phyloP scores from a whole-genome alignment of 148 eudicot species.

The Spergularia bocconei region DNA sequence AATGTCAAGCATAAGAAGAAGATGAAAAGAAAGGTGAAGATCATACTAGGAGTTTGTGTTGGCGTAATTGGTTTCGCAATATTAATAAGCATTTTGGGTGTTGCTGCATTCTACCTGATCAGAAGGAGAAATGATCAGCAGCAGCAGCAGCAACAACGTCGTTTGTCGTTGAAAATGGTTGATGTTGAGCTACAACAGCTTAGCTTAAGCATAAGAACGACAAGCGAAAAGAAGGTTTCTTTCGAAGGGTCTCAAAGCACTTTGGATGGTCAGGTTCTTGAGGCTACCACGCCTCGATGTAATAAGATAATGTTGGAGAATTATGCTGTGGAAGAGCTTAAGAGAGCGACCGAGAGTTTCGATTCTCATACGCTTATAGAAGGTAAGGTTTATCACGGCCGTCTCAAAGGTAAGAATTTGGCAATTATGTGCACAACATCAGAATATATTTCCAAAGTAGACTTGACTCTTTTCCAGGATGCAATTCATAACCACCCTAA shows the following conservation, averaged over 20 bases:
- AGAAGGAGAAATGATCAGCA: constrained; percentile 25
- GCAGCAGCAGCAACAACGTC: constrained; percentile 11
- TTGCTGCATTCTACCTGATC: constrained; percentile 34
- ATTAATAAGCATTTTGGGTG: constrained; percentile 26
- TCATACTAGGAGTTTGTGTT: constrained; percentile 34
- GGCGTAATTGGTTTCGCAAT: constrained; percentile 29
- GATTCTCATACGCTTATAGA: constrained; percentile 53
- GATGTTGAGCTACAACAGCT: constrained; percentile 62
- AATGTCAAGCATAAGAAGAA: constrained; percentile 19
- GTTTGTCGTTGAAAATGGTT: constrained; percentile 29
- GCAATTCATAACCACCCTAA: constrained; percentile 61
- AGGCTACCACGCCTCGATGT: constrained; percentile 35
- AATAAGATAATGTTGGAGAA: constrained; percentile 43
- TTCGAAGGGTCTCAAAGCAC: constrained; percentile 70
- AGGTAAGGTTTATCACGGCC: constrained; percentile 62
- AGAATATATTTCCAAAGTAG: constrained; percentile 47
- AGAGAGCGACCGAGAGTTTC: constrained; percentile 67
- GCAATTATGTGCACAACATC: constrained; percentile 50
- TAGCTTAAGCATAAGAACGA: constrained; percentile 59
- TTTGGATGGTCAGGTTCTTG: constrained; percentile 40
- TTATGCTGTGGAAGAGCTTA: constrained; percentile 58
- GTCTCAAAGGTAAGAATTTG: constrained; percentile 62
- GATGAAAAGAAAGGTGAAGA: constrained; percentile 34
- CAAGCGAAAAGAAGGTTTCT: constrained; percentile 76
- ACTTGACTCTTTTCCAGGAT: constrained; percentile 53